These are phyloP conservation scores for Exserohilum turcica DNA, from an alignment of 2,329 filamentous ascomycete genomes.

Conservation along the genomic window DNA sequence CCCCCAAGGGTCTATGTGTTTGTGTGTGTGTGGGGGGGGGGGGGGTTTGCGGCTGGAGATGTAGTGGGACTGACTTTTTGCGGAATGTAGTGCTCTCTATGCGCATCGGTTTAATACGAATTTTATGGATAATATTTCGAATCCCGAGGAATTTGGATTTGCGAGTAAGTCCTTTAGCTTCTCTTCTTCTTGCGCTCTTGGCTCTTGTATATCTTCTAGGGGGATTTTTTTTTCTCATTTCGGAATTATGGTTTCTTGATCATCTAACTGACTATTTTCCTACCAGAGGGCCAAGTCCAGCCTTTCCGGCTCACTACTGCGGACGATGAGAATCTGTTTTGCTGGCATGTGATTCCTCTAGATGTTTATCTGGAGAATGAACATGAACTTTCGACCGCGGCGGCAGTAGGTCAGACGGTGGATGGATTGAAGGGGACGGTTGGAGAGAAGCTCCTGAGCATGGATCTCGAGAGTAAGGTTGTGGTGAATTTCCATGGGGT, in stretches of 20 bases:
- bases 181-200: not conserved
- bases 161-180: conserved; percentile 61
- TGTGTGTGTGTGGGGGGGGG: not conserved
- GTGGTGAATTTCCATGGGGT: conserved; percentile 69
- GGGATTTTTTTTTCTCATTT: not conserved
- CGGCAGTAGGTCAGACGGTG: conserved; percentile 47
- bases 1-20: too few species aligned
- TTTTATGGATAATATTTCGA: conserved; percentile 73
- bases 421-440: conserved; percentile 55
- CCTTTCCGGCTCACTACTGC: conserved; percentile 78
- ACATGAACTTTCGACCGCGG: conserved; percentile 53
- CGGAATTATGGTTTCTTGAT: not conserved
- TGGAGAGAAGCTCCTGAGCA: conserved; percentile 57
- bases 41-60: too few species aligned
- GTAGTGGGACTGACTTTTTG: too few species aligned
- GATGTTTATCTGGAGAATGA: conserved; percentile 77
- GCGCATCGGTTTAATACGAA: conserved; percentile 77
- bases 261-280: not conserved
- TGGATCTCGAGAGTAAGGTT: conserved; percentile 57
- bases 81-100: conserved; percentile 78
- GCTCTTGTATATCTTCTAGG: too few species aligned
- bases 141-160: conserved; percentile 84
- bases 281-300: conserved; percentile 79
- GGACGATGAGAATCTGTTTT: conserved; percentile 79
- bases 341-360: conserved; percentile 88